These are phyloP conservation scores for Thermochaetoides dissita DNA, from an alignment of 2,329 filamentous ascomycete species.

Conservation along the genomic window DNA sequence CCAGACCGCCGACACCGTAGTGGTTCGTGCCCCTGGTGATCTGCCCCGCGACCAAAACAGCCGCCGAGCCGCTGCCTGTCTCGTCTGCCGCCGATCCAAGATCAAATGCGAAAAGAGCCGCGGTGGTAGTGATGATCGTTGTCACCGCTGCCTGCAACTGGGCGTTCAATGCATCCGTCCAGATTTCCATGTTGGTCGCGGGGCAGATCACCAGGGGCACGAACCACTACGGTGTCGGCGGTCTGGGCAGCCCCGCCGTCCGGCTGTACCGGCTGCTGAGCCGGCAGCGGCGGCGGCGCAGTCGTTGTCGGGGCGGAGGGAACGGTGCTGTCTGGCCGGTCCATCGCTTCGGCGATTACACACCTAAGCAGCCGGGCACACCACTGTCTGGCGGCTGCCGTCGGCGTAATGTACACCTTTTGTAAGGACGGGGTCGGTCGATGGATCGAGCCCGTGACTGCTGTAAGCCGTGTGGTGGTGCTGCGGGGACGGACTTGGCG, in stretches of 20 bases:
- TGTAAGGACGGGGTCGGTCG: too few relatives aligned
- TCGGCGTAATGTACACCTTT: too few relatives aligned
- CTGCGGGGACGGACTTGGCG: too few relatives aligned
- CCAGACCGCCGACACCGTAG: too few relatives aligned
- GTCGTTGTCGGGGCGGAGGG: neutral
- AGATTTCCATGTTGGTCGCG: slow-evolving; percentile 46
- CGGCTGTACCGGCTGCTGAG: too few relatives aligned
- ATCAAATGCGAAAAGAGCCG: slow-evolving; percentile 49
- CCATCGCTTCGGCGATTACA: slow-evolving; percentile 3
- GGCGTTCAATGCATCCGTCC: slow-evolving; percentile 51
- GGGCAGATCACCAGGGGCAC: slow-evolving; percentile 4
- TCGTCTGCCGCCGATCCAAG: slow-evolving; percentile 48
- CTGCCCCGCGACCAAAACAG: slow-evolving; percentile 14
- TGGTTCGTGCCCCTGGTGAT: neutral
- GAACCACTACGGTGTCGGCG: too few relatives aligned
- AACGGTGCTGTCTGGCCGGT: slow-evolving; percentile 8
- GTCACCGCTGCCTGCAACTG: slow-evolving; percentile 46
- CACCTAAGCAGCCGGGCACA: too few relatives aligned
- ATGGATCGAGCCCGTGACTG: too few relatives aligned
- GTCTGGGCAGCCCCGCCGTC: too few relatives aligned
- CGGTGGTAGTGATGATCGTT: slow-evolving; percentile 34
- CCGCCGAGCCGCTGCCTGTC: slow-evolving; percentile 16
- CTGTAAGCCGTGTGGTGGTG: too few relatives aligned
- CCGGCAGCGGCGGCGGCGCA: too few relatives aligned
- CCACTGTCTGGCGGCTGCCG: too few relatives aligned